These are phyloP conservation scores for Arxiozyma slooffiae DNA, from an alignment of 1,139 yeast species.

Conservation along the genomic window DNA sequence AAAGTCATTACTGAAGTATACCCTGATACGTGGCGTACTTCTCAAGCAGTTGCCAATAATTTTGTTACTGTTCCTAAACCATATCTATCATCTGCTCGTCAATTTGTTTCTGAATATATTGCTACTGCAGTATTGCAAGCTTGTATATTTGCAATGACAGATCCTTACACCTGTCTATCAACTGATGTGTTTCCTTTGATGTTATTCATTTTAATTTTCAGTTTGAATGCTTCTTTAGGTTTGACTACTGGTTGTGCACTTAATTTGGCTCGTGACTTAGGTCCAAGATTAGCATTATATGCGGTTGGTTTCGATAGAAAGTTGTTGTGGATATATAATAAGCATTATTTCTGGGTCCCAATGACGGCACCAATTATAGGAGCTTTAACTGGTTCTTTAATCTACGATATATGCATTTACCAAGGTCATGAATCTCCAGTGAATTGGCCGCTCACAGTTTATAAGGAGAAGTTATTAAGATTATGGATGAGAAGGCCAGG, in stretches of 20 bases:
- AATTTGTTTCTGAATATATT: constrained; percentile 38
- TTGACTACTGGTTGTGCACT: constrained; percentile 45
- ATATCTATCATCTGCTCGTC: constrained; percentile 37
- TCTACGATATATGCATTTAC: constrained; percentile 40
- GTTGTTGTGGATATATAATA: constrained; percentile 33
- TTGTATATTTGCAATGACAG: constrained; percentile 40
- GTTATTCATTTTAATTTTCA: constrained; percentile 36
- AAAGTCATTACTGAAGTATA: constrained; percentile 21
- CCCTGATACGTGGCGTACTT: constrained; percentile 19
- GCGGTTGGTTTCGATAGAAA: constrained; percentile 38
- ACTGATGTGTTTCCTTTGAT: constrained; percentile 38
- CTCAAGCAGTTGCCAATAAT: constrained; percentile 29
- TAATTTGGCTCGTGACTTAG: constrained; percentile 45
- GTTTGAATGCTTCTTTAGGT: constrained; percentile 38
- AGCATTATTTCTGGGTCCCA: constrained; percentile 44
- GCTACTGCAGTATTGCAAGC: constrained; percentile 37
- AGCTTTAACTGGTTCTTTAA: constrained; percentile 35
- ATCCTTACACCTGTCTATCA: constrained; percentile 39
- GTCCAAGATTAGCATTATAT: constrained; percentile 41
- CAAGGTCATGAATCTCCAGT: constrained; percentile 43
- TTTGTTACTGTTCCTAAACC: constrained; percentile 39
- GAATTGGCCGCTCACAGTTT: constrained; percentile 33
- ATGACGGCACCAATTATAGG: constrained; percentile 40
- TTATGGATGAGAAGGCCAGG: constrained; percentile 28
- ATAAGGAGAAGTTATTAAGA: constrained; percentile 20